Evolutionary conservation across 2,329 filamentous ascomycete species (phyloP).

Genomic region (Monilinia laxa): DNA sequence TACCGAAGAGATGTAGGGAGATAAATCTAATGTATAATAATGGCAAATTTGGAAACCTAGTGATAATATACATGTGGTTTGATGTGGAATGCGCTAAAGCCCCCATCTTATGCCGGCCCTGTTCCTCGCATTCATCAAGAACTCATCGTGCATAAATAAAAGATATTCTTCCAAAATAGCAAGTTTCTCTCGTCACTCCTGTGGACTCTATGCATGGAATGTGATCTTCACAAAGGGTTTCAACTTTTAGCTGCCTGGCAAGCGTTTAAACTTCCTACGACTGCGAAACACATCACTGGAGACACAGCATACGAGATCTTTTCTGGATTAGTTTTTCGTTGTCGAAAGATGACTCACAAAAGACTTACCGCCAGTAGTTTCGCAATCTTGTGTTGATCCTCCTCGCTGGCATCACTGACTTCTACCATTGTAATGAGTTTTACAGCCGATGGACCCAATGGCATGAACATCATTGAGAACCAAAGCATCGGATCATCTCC

Average conservation of each 20-base stretch:
- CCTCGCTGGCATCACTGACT: conserved; percentile 44
- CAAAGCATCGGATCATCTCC: conserved; percentile 62
- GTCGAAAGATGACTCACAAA: no score
- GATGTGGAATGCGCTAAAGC: no score
- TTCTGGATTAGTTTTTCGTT: not conserved
- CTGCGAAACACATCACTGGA: conserved; percentile 42
- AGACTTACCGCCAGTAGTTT: conserved; percentile 45
- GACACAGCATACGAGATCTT: conserved; percentile 44
- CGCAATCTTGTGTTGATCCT: conserved; percentile 46
- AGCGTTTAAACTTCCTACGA: conserved; percentile 42
- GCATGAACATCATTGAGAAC: conserved; percentile 57
- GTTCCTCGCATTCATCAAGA: no score
- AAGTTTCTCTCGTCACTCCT: not conserved
- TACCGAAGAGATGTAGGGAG: no score
- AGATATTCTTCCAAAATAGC: not conserved
- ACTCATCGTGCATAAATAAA: not conserved
- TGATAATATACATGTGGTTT: no score
- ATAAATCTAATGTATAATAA: no score
- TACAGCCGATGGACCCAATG: conserved; percentile 49
- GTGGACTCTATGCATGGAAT: not conserved
- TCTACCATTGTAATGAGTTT: conserved; percentile 49
- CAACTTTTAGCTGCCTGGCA: conserved; percentile 35
- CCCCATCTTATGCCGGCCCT: no score
- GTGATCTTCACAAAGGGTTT: not conserved
- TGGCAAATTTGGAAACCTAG: no score